A percentile compares a stretch with the other conserved stretches of the same genome.
Conservation (phyloP, 257 asterid species). For the Anisodus tanguticus region DNA sequence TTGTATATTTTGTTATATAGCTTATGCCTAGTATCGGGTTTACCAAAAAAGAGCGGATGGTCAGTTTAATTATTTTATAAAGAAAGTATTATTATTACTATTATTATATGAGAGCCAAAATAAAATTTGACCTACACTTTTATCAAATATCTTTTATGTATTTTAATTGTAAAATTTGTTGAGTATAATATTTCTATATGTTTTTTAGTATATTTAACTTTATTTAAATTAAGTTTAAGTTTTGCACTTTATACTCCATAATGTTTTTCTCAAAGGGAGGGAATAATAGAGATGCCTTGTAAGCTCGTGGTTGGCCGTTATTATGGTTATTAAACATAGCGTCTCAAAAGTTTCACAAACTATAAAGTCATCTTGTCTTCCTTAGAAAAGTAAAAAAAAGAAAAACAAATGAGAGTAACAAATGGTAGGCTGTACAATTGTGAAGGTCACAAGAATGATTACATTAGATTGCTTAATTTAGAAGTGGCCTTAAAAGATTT, state of each 20-base stretch:
- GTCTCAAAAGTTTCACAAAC: slow-evolving; percentile 25
- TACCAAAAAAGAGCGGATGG: too few relatives aligned
- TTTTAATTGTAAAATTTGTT: too few relatives aligned
- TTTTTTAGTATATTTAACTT: too few relatives aligned
- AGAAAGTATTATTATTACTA: too few relatives aligned
- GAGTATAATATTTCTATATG: too few relatives aligned
- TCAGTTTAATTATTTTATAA: too few relatives aligned
- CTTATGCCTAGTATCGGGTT: too few relatives aligned
- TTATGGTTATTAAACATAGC: slow-evolving; percentile 34
- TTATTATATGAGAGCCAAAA: too few relatives aligned
- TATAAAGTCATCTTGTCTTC: slow-evolving; percentile 23
- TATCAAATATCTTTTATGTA: too few relatives aligned
- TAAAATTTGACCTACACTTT: too few relatives aligned
- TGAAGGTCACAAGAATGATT: neutral
- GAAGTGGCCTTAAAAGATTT: slow-evolving; percentile 16
- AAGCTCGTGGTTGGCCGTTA: slow-evolving; percentile 31
- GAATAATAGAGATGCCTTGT: neutral
- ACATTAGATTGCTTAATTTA: slow-evolving; percentile 16
- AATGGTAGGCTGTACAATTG: neutral
- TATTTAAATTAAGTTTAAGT: neutral
- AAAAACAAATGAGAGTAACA: neutral
- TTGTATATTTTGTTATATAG: too few relatives aligned
- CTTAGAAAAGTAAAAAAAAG: neutral
- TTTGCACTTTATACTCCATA: slow-evolving; percentile 22
- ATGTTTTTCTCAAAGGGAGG: neutral